A percentile compares a stretch with the other conserved stretches of the same genome.
Conservation (phyloP, 2,329 filamentous ascomycete genomes). For the Ceratocystis albifundus region DNA sequence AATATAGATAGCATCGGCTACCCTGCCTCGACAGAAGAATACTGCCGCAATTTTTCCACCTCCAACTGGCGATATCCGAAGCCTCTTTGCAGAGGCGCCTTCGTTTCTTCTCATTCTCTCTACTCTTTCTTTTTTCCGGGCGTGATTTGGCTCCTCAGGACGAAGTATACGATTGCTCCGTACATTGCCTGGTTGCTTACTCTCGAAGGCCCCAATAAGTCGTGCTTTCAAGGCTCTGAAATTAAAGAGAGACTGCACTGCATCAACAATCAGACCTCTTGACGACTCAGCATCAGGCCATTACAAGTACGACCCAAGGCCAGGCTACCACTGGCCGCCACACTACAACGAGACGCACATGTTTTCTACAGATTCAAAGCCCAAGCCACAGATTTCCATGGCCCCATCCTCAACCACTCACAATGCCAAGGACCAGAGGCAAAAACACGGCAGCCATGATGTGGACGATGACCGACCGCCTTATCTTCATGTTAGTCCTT, state of each 20-base stretch:
- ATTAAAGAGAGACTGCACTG: no score
- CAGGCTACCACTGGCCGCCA: neutral
- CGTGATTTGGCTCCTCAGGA: no score
- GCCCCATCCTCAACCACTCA: constrained; percentile 7
- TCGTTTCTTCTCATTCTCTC: neutral
- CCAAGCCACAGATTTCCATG: constrained; percentile 14
- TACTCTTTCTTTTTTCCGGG: neutral
- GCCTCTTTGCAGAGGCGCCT: constrained; percentile 4
- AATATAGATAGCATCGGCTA: neutral
- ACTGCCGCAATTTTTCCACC: neutral
- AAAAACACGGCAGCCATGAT: constrained; percentile 26
- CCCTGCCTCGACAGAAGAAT: neutral
- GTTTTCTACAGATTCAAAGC: neutral
- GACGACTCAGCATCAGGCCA: no score
- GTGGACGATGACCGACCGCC: constrained; percentile 36
- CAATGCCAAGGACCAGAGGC: constrained; percentile 17
- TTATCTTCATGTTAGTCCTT: constrained; percentile 34
- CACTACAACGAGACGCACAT: neutral
- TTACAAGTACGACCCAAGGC: neutral
- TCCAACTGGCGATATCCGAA: neutral
- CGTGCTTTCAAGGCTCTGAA: no score
- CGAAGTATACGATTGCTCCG: no score
- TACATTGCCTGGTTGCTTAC: no score
- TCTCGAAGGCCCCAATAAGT: no score
- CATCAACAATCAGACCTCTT: no score